Evolutionary conservation across 371 early-diverging fungal species (phyloP), one percentile per base, ranked within the genome.

Genomic region (Mortierella sp.): DNA sequence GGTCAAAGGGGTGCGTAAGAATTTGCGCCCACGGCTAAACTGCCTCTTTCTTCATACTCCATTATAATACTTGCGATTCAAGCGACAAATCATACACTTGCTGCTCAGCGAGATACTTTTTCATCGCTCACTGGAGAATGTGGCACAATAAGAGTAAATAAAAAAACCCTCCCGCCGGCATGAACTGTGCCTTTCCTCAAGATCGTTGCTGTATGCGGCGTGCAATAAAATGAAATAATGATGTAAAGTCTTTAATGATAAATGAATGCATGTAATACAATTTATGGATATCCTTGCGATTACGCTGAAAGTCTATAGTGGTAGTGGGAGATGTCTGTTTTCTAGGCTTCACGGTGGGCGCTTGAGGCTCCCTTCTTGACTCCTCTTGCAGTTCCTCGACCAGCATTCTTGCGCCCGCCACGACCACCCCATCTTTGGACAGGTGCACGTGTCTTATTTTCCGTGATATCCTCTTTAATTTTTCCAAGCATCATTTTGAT

Each of bases 401-500:
- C 75, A 8, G 75, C 70, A 4, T 41, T 52, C 58, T 75, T 65
- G 58, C 76, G 76, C 48, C 76, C 76, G 15, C 76, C 76, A 45
- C 67, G 77, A 15, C 77, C 77, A 21, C 69, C 69, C 65, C 69
- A 61, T 52, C 63, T 48, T 45, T 69, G 68, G n/a, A 60, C 65
- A 4, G 81, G 75, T 22, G 69, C 81, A 21, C 81, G 75, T 13
- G 81, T 53, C 45, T n/a, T 74, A 65, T 83, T 76, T 47, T 71
- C 76, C 63, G 72, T 74, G 62, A 81, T 69, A 48, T 83, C 81
- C 38, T 86, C 87, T 70, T 90, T 84, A 65, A 92, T 89, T 72
- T 88, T 89, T 40, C 83, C 84, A 22, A 92, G 80, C 75, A 92
- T 82, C 58, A 88, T 81, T 68, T 87, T 85, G 77, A 92, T 89